phyloP scores from a whole-genome alignment of 306 rosid genomes.

The Cucumis sativus region Cucumber_9930_V3 NC_026657.2:8526001-8526500 shows the following conservation, averaged over 20 bases:
- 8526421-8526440: slow-evolving; percentile 87
- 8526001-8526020: not conserved
- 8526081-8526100: not conserved
- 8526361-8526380: slow-evolving; percentile 53
- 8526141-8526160: not conserved
- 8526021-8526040: not conserved
- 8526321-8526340: slow-evolving; percentile 65
- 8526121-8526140: not conserved
- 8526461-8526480: not conserved
- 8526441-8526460: slow-evolving; percentile 12
- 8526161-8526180: not conserved
- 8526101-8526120: not conserved
- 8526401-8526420: slow-evolving; percentile 73
- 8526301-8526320: slow-evolving; percentile 60
- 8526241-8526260: slow-evolving; percentile 59
- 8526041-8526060: not conserved
- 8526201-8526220: not conserved
- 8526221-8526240: slow-evolving; percentile 71
- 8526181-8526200: not conserved
- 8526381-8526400: slow-evolving; percentile 59
- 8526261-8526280: slow-evolving; percentile 43
- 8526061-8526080: not conserved
- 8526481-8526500: not conserved
- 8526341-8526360: slow-evolving; percentile 94
- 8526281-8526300: slow-evolving; percentile 72